Percentiles rank a stretch among this genome's conserved stretches.
Conservation (phyloP, 164 flowering plant genomes). For the Kingdonia uniflora region DNA sequence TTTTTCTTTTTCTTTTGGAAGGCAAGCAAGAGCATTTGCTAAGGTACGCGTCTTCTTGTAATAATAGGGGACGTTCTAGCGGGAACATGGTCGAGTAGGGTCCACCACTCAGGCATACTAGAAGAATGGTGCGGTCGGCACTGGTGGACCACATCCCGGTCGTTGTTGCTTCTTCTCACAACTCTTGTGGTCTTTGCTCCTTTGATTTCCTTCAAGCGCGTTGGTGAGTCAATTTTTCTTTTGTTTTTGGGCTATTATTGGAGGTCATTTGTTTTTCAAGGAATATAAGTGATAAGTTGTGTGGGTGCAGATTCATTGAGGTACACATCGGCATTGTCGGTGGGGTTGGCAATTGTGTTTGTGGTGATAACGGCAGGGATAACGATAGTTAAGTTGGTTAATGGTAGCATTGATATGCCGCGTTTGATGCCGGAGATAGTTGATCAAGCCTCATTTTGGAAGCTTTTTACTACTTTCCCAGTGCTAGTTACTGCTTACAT, state of each 20-base stretch:
- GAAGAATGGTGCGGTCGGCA: constrained; percentile 79
- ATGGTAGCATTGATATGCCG: constrained; percentile 48
- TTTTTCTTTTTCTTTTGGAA: no score
- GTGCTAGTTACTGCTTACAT: constrained; percentile 66
- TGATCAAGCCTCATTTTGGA: constrained; percentile 55
- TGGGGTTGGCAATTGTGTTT: constrained; percentile 60
- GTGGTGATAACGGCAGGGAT: constrained; percentile 54
- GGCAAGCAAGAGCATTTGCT: no score
- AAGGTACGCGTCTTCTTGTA: neutral
- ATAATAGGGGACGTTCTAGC: constrained; percentile 78
- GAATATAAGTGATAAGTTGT: no score
- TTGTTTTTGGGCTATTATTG: no score
- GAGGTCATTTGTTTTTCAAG: no score
- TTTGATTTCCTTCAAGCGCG: constrained; percentile 62
- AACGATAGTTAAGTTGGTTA: constrained; percentile 26
- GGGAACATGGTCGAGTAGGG: constrained; percentile 50
- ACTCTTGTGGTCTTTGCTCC: constrained; percentile 57
- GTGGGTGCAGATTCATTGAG: constrained; percentile 54
- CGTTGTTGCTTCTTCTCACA: constrained; percentile 44
- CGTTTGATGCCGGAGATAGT: constrained; percentile 39
- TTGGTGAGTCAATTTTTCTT: constrained; percentile 23
- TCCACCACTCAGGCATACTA: constrained; percentile 59
- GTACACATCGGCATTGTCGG: constrained; percentile 70
- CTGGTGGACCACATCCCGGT: constrained; percentile 86
- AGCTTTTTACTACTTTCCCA: constrained; percentile 61